A percentile compares a stretch with the other conserved stretches of the same genome.
phyloP scores from a whole-genome alignment of 257 asterid species.

The Nicotiana benthamiana region DNA sequence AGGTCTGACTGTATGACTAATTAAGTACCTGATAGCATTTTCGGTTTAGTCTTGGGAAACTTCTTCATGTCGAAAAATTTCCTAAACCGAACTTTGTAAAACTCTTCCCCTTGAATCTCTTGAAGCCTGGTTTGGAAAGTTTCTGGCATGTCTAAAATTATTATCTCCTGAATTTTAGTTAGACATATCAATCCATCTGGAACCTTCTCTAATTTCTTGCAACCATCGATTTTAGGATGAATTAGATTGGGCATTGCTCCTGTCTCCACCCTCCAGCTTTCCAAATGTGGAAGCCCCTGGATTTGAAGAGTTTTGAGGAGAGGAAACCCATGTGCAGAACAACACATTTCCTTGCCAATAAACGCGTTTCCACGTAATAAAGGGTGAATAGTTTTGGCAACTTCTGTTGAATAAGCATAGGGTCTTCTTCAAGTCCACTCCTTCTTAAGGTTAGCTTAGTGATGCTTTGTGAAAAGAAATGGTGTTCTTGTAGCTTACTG shows the following conservation, averaged over 20 bases:
- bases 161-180: conserved; percentile 29
- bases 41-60: conserved; percentile 9
- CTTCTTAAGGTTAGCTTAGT: conserved; percentile 39
- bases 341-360: conserved; percentile 27
- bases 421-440: conserved; percentile 45
- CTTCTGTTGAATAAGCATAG: conserved; percentile 38
- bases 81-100: conserved; percentile 27
- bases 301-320: conserved; percentile 24
- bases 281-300: conserved; percentile 24
- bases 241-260: conserved; percentile 41
- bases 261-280: conserved; percentile 35
- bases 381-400: conserved; percentile 24
- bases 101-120: conserved; percentile 28
- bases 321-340: conserved; percentile 34
- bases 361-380: conserved; percentile 29
- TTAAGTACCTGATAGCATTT: conserved; percentile 25
- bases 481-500: conserved; percentile 29
- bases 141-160: conserved; percentile 41
- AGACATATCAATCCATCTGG: conserved; percentile 33
- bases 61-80: conserved; percentile 18
- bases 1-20: neutral
- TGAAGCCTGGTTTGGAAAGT: conserved; percentile 31
- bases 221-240: conserved; percentile 30
- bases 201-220: conserved; percentile 31
- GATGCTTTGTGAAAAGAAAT: conserved; percentile 24